Conservation (phyloP, 306 rosid species). For the Glycine soja region DNA sequence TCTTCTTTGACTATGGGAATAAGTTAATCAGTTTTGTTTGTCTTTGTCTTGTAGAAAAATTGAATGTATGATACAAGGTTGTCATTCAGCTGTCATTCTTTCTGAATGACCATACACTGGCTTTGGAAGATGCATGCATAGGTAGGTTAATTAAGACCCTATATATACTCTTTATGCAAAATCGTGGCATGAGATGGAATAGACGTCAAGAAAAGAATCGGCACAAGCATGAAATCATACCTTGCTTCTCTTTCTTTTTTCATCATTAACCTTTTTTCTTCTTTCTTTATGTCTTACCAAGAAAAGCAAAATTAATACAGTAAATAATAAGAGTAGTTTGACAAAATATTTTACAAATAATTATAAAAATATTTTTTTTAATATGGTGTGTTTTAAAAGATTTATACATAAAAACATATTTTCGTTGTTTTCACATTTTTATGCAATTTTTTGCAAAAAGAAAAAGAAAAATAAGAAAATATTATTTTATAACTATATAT, state of each 20-base stretch:
- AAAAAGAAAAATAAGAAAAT: too few relatives aligned
- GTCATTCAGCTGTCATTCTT: slow-evolving; percentile 53
- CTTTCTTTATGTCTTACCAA: not conserved
- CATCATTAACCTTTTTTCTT: too few relatives aligned
- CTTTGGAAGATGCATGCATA: slow-evolving; percentile 41
- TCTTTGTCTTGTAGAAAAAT: slow-evolving; percentile 27
- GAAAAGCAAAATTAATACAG: not conserved
- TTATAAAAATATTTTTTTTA: not conserved
- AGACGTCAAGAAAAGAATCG: slow-evolving; percentile 37
- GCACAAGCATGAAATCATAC: slow-evolving; percentile 28
- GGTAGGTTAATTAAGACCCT: slow-evolving; percentile 51
- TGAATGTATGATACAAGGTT: slow-evolving; percentile 46
- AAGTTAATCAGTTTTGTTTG: slow-evolving; percentile 25
- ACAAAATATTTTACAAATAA: not conserved
- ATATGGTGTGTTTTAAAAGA: too few relatives aligned
- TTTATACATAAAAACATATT: too few relatives aligned
- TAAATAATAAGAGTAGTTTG: not conserved
- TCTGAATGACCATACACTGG: slow-evolving; percentile 53
- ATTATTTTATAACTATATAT: too few relatives aligned
- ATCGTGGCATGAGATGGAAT: slow-evolving; percentile 31
- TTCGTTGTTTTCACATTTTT: too few relatives aligned
- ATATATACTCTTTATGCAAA: slow-evolving; percentile 19
- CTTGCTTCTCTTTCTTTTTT: not conserved
- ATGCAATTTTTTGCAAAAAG: too few relatives aligned
- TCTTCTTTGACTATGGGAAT: slow-evolving; percentile 32